These are phyloP conservation scores for Pseudozyma tsukubaensis DNA, from an alignment of 1,284 basidiomycete species.

Conservation along the genomic window DNA sequence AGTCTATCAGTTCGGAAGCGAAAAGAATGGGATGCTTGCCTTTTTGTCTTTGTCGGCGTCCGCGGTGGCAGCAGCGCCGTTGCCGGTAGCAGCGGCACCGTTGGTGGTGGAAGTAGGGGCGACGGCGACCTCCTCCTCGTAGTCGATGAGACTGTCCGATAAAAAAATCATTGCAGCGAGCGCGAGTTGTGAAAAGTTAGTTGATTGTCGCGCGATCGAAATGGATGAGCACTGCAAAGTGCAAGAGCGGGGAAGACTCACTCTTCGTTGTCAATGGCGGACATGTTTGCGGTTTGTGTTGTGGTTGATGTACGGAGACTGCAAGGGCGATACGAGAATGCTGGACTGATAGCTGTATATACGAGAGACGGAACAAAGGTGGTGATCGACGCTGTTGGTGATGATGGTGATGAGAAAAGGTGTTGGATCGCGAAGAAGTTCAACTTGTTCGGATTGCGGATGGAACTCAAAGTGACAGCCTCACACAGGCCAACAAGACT, in stretches of 20 bases:
- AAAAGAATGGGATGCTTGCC: constrained; percentile 52
- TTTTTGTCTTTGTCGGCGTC: constrained; percentile 67
- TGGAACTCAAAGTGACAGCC: no score
- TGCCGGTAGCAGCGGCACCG: constrained; percentile 53
- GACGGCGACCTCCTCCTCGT: constrained; percentile 68
- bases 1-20: constrained; percentile 13
- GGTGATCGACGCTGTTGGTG: background rate
- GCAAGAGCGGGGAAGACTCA: constrained; percentile 42
- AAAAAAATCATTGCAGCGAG: background rate
- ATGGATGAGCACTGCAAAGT: background rate
- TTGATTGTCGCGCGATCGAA: constrained; percentile 7
- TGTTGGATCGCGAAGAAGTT: constrained; percentile 11
- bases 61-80: constrained; percentile 48
- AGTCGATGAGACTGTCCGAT: constrained; percentile 66
- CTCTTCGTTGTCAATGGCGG: constrained; percentile 69
- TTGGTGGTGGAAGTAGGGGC: constrained; percentile 57
- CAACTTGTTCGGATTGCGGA: background rate
- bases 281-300: constrained; percentile 25
- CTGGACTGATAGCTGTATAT: background rate
- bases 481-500: no score
- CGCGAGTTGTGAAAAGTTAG: constrained; percentile 8
- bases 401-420: constrained; percentile 6
- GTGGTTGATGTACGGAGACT: constrained; percentile 1
- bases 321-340: background rate
- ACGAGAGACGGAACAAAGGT: background rate